Conservation (phyloP, 192 early-diverging fungal genomes). For the Coemansia sp. region DNA sequence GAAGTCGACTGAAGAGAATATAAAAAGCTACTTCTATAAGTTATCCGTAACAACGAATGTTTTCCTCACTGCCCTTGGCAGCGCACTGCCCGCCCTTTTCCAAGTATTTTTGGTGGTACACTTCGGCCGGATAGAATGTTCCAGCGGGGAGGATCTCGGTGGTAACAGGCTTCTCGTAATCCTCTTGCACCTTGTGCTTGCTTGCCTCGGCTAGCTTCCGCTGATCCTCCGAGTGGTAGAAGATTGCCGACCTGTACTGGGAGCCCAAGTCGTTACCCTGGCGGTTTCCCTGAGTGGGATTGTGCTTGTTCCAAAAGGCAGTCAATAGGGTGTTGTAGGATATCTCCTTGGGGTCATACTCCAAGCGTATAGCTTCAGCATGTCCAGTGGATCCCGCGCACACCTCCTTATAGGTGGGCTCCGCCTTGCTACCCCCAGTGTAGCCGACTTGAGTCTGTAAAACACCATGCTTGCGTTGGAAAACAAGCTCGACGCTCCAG, state of each 20-base stretch:
- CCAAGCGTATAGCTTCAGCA: constrained; percentile 81
- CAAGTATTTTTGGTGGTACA: constrained; percentile 80
- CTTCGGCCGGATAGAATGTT: constrained; percentile 82
- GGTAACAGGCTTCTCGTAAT: constrained; percentile 61
- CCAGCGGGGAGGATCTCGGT: constrained; percentile 72
- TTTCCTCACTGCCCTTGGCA: constrained; percentile 52
- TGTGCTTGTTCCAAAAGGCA: constrained; percentile 84
- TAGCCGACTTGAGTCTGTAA: constrained; percentile 70
- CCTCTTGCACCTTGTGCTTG: constrained; percentile 66
- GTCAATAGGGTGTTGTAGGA: constrained; percentile 76
- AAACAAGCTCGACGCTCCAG: constrained; percentile 69
- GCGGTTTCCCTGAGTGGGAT: constrained; percentile 84
- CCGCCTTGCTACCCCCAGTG: constrained; percentile 55
- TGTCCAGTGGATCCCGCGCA: constrained; percentile 73
- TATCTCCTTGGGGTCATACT: constrained; percentile 71
- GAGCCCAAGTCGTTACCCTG: constrained; percentile 86
- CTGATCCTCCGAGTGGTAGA: constrained; percentile 80
- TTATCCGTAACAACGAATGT: constrained; percentile 55
- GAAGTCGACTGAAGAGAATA: neutral
- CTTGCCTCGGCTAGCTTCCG: constrained; percentile 72
- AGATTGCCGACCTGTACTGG: constrained; percentile 89
- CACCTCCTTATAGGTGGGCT: constrained; percentile 52
- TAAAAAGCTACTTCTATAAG: neutral
- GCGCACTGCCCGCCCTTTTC: constrained; percentile 60
- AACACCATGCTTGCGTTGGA: constrained; percentile 52